These are phyloP conservation scores for Phlebiopsis flavidoalba DNA, from an alignment of 768 basidiomycete species.

Conservation along the genomic window DNA sequence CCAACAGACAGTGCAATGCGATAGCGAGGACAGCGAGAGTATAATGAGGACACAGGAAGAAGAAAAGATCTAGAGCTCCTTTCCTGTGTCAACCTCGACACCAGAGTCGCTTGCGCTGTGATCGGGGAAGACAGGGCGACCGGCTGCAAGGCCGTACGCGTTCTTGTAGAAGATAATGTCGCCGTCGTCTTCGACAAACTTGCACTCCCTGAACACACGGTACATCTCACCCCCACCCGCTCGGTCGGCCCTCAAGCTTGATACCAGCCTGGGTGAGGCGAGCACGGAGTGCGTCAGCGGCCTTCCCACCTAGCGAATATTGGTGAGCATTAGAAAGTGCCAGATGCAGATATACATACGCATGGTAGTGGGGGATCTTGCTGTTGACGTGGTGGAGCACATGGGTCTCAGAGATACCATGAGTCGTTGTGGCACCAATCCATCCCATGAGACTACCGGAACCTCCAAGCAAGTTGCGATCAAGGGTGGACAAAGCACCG, in stretches of 20 bases:
- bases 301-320: constrained; percentile 69
- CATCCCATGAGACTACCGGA: constrained; percentile 76
- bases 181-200: constrained; percentile 94
- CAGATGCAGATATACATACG: constrained; percentile 35
- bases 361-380: constrained; percentile 96
- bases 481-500: constrained; percentile 89
- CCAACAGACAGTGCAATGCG: not conserved
- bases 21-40: not conserved
- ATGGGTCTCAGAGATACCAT: constrained; percentile 94
- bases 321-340: not conserved
- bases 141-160: constrained; percentile 67
- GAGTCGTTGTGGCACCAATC: constrained; percentile 80
- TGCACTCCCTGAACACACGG: constrained; percentile 76
- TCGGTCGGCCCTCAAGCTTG: constrained; percentile 62
- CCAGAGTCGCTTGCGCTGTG: constrained; percentile 60
- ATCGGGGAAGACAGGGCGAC: constrained; percentile 62
- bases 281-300: constrained; percentile 76
- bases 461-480: constrained; percentile 77
- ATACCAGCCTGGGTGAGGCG: constrained; percentile 57
- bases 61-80: constrained; percentile 12
- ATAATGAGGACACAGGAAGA: not conserved
- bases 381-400: constrained; percentile 87
- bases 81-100: constrained; percentile 42
- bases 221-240: constrained; percentile 78
- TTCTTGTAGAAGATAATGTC: constrained; percentile 92